Conservation (phyloP, 805 yeast genomes). For the Starmera dryadoides region DNA sequence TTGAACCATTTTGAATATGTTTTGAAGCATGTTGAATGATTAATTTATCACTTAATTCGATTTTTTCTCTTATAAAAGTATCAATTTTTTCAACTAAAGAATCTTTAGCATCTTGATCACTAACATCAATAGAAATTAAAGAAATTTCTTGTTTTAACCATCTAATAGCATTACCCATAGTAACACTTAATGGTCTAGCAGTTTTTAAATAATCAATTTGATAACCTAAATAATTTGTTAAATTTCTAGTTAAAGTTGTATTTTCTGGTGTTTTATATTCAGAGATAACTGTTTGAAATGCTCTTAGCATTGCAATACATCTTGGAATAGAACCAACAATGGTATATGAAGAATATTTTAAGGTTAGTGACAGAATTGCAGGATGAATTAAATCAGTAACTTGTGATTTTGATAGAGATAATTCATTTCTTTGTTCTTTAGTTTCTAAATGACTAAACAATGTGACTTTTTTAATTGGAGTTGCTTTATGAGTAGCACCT, state of each 20-base stretch:
- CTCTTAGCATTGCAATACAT: slow-evolving; percentile 76
- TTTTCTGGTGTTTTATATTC: slow-evolving; percentile 84
- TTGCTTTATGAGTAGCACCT: too few relatives aligned
- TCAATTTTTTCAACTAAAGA: slow-evolving; percentile 63
- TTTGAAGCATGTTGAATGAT: slow-evolving; percentile 74
- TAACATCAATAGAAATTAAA: slow-evolving; percentile 63
- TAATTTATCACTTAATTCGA: slow-evolving; percentile 74
- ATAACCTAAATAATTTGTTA: slow-evolving; percentile 80
- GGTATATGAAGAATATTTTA: slow-evolving; percentile 74
- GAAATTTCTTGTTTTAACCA: slow-evolving; percentile 96
- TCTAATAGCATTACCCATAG: slow-evolving; percentile 97
- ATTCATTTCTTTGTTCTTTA: slow-evolving; percentile 59
- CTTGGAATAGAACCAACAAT: slow-evolving; percentile 88
- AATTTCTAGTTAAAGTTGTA: slow-evolving; percentile 78
- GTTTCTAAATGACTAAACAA: slow-evolving; percentile 77
- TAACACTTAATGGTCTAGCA: slow-evolving; percentile 83
- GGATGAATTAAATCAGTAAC: slow-evolving; percentile 68
- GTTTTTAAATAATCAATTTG: slow-evolving; percentile 90
- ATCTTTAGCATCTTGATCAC: slow-evolving; percentile 52
- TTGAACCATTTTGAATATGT: slow-evolving; percentile 70
- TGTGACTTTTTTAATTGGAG: slow-evolving; percentile 42
- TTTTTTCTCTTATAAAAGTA: slow-evolving; percentile 74
- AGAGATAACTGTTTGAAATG: slow-evolving; percentile 70
- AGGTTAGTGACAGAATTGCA: slow-evolving; percentile 66
- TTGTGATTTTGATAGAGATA: slow-evolving; percentile 15